Evolutionary conservation across 768 basidiomycete species (phyloP), one percentile per base, ranked within the genome.

Genomic region (Tulasnella sp.): DNA sequence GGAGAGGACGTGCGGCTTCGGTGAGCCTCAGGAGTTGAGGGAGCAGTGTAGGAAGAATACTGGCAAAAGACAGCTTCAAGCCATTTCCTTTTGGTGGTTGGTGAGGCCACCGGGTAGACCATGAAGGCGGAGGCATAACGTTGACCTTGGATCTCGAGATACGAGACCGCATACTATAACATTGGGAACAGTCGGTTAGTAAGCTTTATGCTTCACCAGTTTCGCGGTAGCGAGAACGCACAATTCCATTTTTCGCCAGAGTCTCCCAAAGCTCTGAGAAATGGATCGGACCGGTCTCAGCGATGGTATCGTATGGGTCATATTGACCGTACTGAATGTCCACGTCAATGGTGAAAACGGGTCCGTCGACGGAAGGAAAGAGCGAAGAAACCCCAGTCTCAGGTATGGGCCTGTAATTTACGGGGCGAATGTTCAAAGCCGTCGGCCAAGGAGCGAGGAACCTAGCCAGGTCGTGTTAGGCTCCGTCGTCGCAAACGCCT

Each of bases 241-340:
- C 62, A 12, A 5, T 68, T 7, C 62, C n/a, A 34, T 34, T 68
- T 31, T 31, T 68, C 6, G 62, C 27, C 4, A 68, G 34, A 21
- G 62, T 68, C 62, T 68, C 62, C 62, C 62, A 68, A 68, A 68
- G 62, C 62, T 68, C 62, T 31, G 5, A 10, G 62, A 68, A 68
- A 14, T 68, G 62, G 31, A 68, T 68, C 14, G 62, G 62, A 21
- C 62, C 62, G 1, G 62, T 68, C 14, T 68, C 31, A 5, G 34
- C 18, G 9, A 31, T 34, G 12, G 3, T 7, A 34, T 68, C 62
- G 62, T 68, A 68, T 31, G 31, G 62, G 27, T 68, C 62, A 6
- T 12, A 1, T 1, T 12, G 27, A 18, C 3, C 7, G 34, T 68
- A 68, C 14, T 68, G 27, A 1, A 31, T 7, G 62, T 68, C 62